A percentile compares a stretch with the other conserved stretches of the same genome.
These are phyloP conservation scores for Dictyostelium discoideum DNA, from an alignment of 78 protist species.

Conservation along the genomic window DNA sequence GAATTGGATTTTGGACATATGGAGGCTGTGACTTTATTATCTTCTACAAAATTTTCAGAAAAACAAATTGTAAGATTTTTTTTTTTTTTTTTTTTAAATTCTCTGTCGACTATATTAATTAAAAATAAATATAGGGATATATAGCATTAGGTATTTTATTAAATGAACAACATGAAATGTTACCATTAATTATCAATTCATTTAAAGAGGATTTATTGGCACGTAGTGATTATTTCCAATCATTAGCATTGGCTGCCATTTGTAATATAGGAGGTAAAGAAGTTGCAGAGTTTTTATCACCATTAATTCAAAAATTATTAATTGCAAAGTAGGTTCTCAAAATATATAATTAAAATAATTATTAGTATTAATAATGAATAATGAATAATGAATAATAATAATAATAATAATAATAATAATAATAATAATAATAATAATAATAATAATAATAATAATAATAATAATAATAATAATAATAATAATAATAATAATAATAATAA, in stretches of 20 bases:
- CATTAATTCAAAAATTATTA: constrained; percentile 90
- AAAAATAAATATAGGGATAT: constrained; percentile 89
- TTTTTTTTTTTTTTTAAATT: neutral
- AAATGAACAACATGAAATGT: constrained; percentile 93
- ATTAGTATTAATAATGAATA: too few species aligned
- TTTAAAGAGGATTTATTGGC: constrained; percentile 91
- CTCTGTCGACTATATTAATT: too few species aligned
- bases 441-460: too few species aligned
- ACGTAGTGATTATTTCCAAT: constrained; percentile 83
- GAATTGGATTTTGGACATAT: constrained; percentile 99
- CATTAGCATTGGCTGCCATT: constrained; percentile 95
- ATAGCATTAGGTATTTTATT: constrained; percentile 90
- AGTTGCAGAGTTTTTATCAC: constrained; percentile 93
- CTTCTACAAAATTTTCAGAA: constrained; percentile 92
- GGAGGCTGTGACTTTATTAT: constrained; percentile 97
- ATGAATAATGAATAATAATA: neutral
- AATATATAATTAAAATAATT: too few species aligned
- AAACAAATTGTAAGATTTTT: constrained; percentile 91
- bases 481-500: too few species aligned
- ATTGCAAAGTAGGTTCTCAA: constrained; percentile 51
- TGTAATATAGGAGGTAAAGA: constrained; percentile 97
- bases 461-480: too few species aligned
- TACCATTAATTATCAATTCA: constrained; percentile 95
- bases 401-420: neutral
- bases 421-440: too few species aligned